Evolutionary conservation across 78 protist species (phyloP).

Genomic region (Speleostelium caveatum): DNA sequence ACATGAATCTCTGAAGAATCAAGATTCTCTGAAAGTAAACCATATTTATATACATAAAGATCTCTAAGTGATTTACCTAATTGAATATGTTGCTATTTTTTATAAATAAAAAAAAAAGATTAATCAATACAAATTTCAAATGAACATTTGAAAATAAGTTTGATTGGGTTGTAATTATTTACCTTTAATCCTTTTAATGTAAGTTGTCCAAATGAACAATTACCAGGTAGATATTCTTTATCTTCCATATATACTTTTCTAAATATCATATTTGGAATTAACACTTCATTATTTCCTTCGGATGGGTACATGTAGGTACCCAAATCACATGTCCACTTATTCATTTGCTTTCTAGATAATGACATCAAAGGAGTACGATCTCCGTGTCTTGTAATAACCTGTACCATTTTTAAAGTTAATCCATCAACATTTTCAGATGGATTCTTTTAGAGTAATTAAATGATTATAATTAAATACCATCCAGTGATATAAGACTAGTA

Average conservation of each 20-base stretch:
- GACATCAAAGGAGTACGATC: slow-evolving; percentile 71
- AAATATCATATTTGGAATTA: background rate
- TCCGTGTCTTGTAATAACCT: slow-evolving; percentile 69
- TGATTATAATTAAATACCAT: too few species aligned
- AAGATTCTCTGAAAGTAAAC: slow-evolving; percentile 17
- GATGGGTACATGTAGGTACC: slow-evolving; percentile 48
- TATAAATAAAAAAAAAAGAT: too few species aligned
- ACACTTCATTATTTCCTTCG: background rate
- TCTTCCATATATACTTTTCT: slow-evolving; percentile 55
- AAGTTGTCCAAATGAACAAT: slow-evolving; percentile 73
- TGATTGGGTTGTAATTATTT: too few species aligned
- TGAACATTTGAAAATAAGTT: too few species aligned
- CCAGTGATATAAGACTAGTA: too few species aligned
- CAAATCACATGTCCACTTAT: slow-evolving; percentile 54
- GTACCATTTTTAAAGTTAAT: slow-evolving; percentile 46
- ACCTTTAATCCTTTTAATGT: slow-evolving; percentile 56
- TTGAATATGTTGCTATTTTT: slow-evolving; percentile 30
- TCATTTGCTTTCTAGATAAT: background rate
- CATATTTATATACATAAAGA: slow-evolving; percentile 48
- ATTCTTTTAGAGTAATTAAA: too few species aligned
- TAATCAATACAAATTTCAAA: too few species aligned
- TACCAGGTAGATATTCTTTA: slow-evolving; percentile 57
- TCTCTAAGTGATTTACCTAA: slow-evolving; percentile 27
- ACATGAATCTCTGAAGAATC: slow-evolving; percentile 14
- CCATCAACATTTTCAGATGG: too few species aligned